phyloP scores from a whole-genome alignment of 495 filamentous ascomycete species.

The Hyaloscypha hepaticicola region DNA sequence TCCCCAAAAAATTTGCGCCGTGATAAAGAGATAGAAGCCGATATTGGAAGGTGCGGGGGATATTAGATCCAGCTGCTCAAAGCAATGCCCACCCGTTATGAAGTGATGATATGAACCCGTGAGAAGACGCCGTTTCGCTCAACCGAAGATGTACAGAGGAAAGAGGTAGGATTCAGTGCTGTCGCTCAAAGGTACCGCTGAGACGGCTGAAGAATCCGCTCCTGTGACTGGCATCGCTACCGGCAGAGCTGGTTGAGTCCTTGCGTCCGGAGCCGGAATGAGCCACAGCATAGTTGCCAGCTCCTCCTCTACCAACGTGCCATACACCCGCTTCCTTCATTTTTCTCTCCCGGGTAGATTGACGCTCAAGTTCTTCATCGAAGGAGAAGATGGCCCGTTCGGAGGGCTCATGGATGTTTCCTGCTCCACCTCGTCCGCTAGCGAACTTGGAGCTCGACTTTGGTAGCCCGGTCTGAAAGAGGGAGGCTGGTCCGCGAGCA shows the following conservation, averaged over 20 bases:
- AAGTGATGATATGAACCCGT: neutral
- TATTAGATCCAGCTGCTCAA: constrained; percentile 11
- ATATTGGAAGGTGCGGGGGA: neutral
- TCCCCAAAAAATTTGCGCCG: constrained; percentile 9
- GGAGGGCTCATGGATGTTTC: constrained; percentile 70
- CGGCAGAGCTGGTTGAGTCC: constrained; percentile 18
- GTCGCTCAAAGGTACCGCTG: constrained; percentile 20
- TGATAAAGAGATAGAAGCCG: constrained; percentile 7
- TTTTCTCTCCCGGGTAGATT: constrained; percentile 58
- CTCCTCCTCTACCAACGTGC: constrained; percentile 86
- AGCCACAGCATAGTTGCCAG: constrained; percentile 60
- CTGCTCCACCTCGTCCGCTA: constrained; percentile 84
- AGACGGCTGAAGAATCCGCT: constrained; percentile 29
- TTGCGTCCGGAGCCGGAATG: constrained; percentile 11
- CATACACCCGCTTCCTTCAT: constrained; percentile 63
- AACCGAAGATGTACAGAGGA: constrained; percentile 10
- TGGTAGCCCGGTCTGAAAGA: constrained; percentile 36
- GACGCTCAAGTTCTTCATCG: constrained; percentile 82
- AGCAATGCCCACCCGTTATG: neutral
- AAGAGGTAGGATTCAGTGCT: constrained; percentile 7
- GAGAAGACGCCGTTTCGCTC: constrained; percentile 14
- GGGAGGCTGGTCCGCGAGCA: constrained; percentile 55
- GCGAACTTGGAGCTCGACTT: constrained; percentile 58
- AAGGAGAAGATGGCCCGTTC: constrained; percentile 79
- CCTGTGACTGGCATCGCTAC: constrained; percentile 2